phyloP scores from a whole-genome alignment of 83 land plant genomes.

The Isoetes engelmannii region DNA sequence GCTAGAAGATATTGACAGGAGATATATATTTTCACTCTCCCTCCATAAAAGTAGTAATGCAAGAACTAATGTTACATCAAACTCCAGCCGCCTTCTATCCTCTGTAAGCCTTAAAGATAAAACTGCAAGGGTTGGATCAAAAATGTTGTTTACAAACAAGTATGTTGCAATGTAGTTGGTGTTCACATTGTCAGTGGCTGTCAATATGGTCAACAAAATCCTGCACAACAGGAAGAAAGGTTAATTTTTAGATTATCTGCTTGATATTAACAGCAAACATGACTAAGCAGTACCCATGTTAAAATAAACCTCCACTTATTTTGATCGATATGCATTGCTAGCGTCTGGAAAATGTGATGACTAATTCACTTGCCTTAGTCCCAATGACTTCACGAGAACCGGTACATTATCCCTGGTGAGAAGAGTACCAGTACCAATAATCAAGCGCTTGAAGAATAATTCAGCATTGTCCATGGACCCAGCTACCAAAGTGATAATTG shows the following conservation, averaged over 20 bases:
- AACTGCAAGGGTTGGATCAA: conserved; percentile 23
- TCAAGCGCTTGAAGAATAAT: conserved; percentile 22
- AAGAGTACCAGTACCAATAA: conserved; percentile 18
- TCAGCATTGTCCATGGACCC: conserved; percentile 38
- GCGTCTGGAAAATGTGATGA: not conserved
- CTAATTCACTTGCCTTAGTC: conserved; percentile 20
- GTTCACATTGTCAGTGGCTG: conserved; percentile 33
- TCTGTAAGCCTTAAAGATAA: conserved; percentile 23
- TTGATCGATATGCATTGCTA: no score
- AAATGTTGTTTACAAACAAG: conserved; percentile 28
- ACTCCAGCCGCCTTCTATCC: conserved; percentile 28
- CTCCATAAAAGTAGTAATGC: conserved; percentile 33
- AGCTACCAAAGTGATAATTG: conserved; percentile 30
- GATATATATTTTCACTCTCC: conserved; percentile 28
- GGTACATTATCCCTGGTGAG: conserved; percentile 39
- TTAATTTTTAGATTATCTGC: no score
- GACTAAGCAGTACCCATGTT: no score
- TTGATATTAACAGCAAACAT: no score
- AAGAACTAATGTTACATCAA: conserved; percentile 35
- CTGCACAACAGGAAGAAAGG: conserved; percentile 12
- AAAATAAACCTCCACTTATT: no score
- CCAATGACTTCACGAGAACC: conserved; percentile 34
- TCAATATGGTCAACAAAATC: conserved; percentile 33
- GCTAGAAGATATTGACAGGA: conserved; percentile 16
- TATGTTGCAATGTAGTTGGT: conserved; percentile 33